phyloP scores from a whole-genome alignment of 768 basidiomycete genomes.

The Leccinum arenicola region DNA sequence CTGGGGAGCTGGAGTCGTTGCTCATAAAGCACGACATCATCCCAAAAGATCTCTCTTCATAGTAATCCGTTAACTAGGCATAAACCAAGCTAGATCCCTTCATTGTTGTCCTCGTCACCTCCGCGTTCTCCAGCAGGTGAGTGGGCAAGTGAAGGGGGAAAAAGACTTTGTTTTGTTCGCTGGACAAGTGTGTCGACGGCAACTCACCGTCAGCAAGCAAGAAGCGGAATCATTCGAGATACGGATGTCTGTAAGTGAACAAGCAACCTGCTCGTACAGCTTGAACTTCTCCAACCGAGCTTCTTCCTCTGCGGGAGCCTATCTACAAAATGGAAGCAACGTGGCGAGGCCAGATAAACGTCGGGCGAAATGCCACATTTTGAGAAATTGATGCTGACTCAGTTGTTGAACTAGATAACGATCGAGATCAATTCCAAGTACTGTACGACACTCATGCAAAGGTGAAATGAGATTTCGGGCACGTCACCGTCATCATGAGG shows the following conservation, averaged over 20 bases:
- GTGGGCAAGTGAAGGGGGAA: too few relatives aligned
- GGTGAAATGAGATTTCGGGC: too few relatives aligned
- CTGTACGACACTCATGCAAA: too few relatives aligned
- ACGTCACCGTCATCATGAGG: too few relatives aligned
- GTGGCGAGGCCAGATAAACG: too few relatives aligned
- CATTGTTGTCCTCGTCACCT: neutral
- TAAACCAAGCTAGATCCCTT: neutral
- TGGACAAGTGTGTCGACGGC: neutral
- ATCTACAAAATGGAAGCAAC: too few relatives aligned
- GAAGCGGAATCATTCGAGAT: neutral
- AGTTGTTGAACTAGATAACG: too few relatives aligned
- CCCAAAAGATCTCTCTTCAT: constrained; percentile 26
- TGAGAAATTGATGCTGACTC: too few relatives aligned
- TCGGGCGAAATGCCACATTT: too few relatives aligned
- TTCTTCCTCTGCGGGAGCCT: neutral
- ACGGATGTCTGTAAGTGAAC: neutral
- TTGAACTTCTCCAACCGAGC: neutral
- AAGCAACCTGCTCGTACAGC: neutral
- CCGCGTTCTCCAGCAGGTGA: neutral
- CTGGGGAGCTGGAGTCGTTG: constrained; percentile 85
- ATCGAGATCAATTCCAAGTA: too few relatives aligned
- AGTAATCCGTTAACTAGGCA: neutral
- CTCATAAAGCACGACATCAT: constrained; percentile 71
- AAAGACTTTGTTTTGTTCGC: neutral
- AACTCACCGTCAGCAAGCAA: neutral